Evolutionary conservation across 768 basidiomycete genomes (phyloP).

Genomic region (Leccinum subgranulosum): DNA sequence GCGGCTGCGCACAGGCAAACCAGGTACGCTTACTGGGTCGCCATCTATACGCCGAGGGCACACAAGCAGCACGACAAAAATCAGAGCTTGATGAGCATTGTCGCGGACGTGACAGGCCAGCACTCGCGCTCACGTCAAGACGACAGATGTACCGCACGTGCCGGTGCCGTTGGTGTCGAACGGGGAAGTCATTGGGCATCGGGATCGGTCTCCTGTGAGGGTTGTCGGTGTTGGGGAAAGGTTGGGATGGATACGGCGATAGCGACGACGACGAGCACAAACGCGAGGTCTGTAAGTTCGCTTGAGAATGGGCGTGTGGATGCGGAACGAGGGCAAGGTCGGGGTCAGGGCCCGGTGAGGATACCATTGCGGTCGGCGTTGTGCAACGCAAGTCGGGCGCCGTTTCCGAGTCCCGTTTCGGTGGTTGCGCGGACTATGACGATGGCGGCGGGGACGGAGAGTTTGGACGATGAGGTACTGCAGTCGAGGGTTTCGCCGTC

Average conservation of each 20-base stretch:
- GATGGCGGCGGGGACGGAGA: slow-evolving; percentile 32
- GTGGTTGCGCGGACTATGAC: not conserved
- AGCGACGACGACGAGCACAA: not conserved
- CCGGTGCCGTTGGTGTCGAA: too few relatives aligned
- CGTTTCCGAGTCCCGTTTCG: slow-evolving; percentile 36
- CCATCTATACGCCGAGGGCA: not conserved
- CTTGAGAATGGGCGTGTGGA: not conserved
- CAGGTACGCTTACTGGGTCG: not conserved
- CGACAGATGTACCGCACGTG: not conserved
- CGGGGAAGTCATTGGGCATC: too few relatives aligned
- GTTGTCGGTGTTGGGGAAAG: too few relatives aligned
- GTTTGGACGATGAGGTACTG: slow-evolving; percentile 32
- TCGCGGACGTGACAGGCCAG: slow-evolving; percentile 53
- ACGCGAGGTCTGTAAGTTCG: slow-evolving; percentile 1
- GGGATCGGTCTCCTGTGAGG: too few relatives aligned
- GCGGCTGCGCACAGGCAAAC: slow-evolving; percentile 21
- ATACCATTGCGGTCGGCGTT: slow-evolving; percentile 62
- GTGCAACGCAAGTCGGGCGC: slow-evolving; percentile 48
- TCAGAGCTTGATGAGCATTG: slow-evolving; percentile 62
- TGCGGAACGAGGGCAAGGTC: not conserved
- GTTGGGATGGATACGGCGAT: too few relatives aligned
- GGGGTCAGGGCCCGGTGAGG: slow-evolving; percentile 33
- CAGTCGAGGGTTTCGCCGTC: too few relatives aligned
- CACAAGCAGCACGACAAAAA: slow-evolving; percentile 4
- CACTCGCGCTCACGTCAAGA: too few relatives aligned